Evolutionary conservation across 2,329 filamentous ascomycete genomes (phyloP), one percentile per base, ranked within the genome.

Genomic region (Fusarium annulatum): DNA sequence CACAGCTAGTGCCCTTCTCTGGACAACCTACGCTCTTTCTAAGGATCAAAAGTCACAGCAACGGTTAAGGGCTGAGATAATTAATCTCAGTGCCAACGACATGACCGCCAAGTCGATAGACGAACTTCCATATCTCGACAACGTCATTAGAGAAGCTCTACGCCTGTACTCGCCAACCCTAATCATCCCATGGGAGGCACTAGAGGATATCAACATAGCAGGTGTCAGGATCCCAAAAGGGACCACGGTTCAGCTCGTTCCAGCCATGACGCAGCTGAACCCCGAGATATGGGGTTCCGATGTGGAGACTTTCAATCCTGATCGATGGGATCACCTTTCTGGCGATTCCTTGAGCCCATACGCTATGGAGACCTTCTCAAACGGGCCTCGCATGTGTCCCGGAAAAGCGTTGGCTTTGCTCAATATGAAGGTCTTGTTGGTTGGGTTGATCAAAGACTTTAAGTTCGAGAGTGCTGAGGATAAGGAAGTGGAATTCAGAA

Each of bases 331-430:
- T 19, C 18, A 9, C 7, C 38, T 69, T 0, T 9, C 18, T 0
- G 26, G 41, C 0, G 41, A 60, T 9, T 53, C 60, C 1, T 9
- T 11, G 2, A 63, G 60, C 8, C 71, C 71, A 4, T 72, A 59
- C 58, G 45, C 64, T 0, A 59, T 69, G 26, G 67, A 72, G 9
- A 55, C 45, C 0, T 74, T 69, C 26, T 57, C 62, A 1, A 72
- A 72, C 1, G 72, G 71, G 1, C 60, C 71, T 1, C 60, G 71
- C 0, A 72, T 74, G 28, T 74, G 72, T 21, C 63, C 68, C 2
- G 71, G 71, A 14, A 74, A 69, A 41, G 48, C 56, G 0, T 33
- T 74, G 6, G 67, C 72, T 5, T 34, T 74, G 28, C 19, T 74
- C 0, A 60, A 74, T 19, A 64, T 74, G 19, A 72, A 74, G 18